Evolutionary conservation across 2,329 filamentous ascomycete species (phyloP).

Genomic region (Colletotrichum sp.): DNA sequence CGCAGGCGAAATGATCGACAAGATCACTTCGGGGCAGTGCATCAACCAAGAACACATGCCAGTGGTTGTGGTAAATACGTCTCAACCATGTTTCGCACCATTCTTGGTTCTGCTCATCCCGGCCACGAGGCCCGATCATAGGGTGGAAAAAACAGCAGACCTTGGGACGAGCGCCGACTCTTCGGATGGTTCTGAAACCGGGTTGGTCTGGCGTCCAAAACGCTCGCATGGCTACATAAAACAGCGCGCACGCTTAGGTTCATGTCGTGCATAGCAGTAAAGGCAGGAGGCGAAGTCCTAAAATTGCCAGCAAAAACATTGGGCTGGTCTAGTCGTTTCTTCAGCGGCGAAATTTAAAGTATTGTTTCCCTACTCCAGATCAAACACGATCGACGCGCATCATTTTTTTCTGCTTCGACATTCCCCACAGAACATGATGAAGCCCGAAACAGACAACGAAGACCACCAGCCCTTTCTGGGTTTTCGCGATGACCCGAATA

Average conservation of each 20-base stretch:
- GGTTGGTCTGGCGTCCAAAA: neutral
- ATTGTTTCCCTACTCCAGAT: neutral
- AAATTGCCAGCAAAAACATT: accelerated
- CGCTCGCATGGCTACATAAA: neutral
- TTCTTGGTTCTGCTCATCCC: neutral
- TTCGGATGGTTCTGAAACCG: conserved; percentile 9
- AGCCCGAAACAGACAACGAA: neutral
- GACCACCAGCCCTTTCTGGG: conserved; percentile 13
- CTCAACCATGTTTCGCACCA: neutral
- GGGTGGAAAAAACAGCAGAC: neutral
- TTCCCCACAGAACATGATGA: neutral
- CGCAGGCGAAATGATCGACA: neutral
- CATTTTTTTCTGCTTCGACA: neutral
- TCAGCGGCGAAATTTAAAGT: neutral
- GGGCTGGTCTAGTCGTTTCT: neutral
- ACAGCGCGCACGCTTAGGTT: neutral
- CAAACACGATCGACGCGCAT: neutral
- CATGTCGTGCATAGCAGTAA: neutral
- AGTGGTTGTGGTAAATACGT: neutral
- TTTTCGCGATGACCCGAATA: neutral
- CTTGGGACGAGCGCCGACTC: neutral
- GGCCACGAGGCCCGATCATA: neutral
- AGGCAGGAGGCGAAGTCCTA: neutral
- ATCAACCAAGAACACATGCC: neutral
- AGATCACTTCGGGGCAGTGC: neutral